A percentile compares a stretch with the other conserved stretches of the same genome.
Evolutionary conservation across 495 filamentous ascomycete species (phyloP).

Genomic region (Talaromyces wortmannii): DNA sequence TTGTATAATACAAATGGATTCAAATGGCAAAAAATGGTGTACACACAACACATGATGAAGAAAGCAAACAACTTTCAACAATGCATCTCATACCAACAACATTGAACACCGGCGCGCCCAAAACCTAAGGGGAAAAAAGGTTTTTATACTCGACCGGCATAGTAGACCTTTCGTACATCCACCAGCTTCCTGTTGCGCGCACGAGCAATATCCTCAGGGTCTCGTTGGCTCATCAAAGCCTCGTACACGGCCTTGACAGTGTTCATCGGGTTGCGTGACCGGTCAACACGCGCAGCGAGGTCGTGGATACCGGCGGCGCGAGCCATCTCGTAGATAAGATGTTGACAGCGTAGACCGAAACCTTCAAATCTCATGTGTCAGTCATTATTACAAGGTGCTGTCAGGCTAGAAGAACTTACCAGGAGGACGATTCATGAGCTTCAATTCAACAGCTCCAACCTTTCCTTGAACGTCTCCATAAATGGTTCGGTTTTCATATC

Average conservation of each 20-base stretch:
- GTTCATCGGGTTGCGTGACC: constrained; percentile 91
- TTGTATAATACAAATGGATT: neutral
- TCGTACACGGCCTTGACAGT: constrained; percentile 83
- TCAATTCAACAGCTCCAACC: constrained; percentile 73
- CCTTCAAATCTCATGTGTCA: constrained; percentile 39
- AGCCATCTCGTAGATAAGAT: constrained; percentile 89
- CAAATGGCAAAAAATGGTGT: neutral
- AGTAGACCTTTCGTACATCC: constrained; percentile 95
- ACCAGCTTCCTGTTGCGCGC: constrained; percentile 90
- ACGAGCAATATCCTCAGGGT: constrained; percentile 82
- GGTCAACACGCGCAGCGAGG: constrained; percentile 68
- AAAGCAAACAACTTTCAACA: neutral
- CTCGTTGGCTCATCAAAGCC: constrained; percentile 71
- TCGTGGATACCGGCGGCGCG: constrained; percentile 77
- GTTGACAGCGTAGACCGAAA: constrained; percentile 85
- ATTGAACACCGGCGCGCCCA: neutral
- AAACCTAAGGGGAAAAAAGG: neutral
- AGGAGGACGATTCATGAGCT: constrained; percentile 75
- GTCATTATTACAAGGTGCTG: neutral
- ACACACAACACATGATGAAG: neutral
- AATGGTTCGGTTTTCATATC: constrained; percentile 89
- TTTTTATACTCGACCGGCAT: constrained; percentile 62
- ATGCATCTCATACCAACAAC: neutral
- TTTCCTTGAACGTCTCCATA: constrained; percentile 81
- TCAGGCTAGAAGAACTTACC: constrained; percentile 48